phyloP scores from a whole-genome alignment of 306 rosid genomes.

The Glycyrrhiza uralensis region DNA sequence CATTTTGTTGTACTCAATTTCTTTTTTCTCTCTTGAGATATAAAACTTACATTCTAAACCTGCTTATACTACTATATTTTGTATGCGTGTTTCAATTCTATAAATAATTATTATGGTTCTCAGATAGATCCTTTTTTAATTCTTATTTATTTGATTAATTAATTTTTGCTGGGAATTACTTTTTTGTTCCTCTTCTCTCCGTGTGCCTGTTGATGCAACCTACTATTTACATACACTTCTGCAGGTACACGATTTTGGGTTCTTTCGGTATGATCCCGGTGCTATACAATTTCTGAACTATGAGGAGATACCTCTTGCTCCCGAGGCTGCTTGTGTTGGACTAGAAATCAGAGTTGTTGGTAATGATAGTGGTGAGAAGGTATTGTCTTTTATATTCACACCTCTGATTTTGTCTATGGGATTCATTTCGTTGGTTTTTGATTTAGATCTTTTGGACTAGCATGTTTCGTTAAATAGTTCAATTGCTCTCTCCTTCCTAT shows the following conservation, averaged over 20 bases:
- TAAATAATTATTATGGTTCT: background rate
- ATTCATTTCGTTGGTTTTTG: constrained; percentile 9
- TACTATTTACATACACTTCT: constrained; percentile 10
- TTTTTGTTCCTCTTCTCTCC: background rate
- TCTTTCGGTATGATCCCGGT: constrained; percentile 81
- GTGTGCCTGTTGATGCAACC: constrained; percentile 17
- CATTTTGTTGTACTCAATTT: background rate
- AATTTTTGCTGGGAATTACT: background rate
- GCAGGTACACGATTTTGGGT: constrained; percentile 98
- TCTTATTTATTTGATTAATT: background rate
- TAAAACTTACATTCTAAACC: background rate
- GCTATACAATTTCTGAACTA: constrained; percentile 75
- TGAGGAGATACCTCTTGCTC: constrained; percentile 90
- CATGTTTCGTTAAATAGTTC: constrained; percentile 13
- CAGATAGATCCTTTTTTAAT: background rate
- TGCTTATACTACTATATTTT: background rate
- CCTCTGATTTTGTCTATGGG: background rate
- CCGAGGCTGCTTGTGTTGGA: constrained; percentile 91
- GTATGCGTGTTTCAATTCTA: background rate
- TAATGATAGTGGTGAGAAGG: constrained; percentile 99
- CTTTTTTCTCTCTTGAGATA: background rate
- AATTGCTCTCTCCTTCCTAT: background rate
- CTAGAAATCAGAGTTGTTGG: constrained; percentile 97
- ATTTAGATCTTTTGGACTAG: background rate
- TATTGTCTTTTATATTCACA: constrained; percentile 32